phyloP scores from a whole-genome alignment of 352 stramenopile species.

The Pythium phragmiticola region DNA sequence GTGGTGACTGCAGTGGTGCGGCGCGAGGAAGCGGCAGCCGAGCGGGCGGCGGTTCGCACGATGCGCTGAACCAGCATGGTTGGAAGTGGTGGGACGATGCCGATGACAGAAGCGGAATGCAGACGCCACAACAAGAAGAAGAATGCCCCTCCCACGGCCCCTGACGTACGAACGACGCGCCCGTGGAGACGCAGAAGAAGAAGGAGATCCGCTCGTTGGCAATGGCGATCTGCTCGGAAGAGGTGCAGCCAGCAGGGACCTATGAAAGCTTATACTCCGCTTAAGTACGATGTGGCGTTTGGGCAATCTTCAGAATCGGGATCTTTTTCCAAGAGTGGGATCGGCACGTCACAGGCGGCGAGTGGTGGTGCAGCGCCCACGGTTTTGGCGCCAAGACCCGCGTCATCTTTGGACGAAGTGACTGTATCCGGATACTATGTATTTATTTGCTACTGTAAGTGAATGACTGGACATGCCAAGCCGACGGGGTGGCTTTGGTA shows the following conservation, averaged over 20 bases:
- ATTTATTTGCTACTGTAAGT: no score
- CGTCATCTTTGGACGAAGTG: no score
- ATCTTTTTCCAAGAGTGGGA: slow-evolving; percentile 9
- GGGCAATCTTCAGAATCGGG: slow-evolving; percentile 19
- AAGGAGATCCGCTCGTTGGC: slow-evolving; percentile 2
- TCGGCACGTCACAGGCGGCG: slow-evolving; percentile 18
- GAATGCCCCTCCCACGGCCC: background rate
- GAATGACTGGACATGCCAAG: no score
- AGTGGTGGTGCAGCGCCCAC: background rate
- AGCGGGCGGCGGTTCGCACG: slow-evolving; percentile 12
- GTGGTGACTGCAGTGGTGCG: background rate
- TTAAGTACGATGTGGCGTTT: slow-evolving; percentile 27
- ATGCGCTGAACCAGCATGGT: slow-evolving; percentile 28
- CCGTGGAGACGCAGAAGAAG: background rate
- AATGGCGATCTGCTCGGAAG: slow-evolving; percentile 4
- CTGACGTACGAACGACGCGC: slow-evolving; percentile 2
- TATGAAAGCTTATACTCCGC: slow-evolving; percentile 22
- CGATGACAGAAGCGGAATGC: slow-evolving; percentile 23
- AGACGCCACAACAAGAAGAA: background rate
- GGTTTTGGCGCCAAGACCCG: background rate
- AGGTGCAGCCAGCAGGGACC: slow-evolving; percentile 4
- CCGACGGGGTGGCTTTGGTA: no score
- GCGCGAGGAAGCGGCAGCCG: background rate
- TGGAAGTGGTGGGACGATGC: background rate
- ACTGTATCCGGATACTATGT: no score